Evolutionary conservation across 1,139 yeast genomes (phyloP).

Genomic region (Chernovozyma aurita): DNA sequence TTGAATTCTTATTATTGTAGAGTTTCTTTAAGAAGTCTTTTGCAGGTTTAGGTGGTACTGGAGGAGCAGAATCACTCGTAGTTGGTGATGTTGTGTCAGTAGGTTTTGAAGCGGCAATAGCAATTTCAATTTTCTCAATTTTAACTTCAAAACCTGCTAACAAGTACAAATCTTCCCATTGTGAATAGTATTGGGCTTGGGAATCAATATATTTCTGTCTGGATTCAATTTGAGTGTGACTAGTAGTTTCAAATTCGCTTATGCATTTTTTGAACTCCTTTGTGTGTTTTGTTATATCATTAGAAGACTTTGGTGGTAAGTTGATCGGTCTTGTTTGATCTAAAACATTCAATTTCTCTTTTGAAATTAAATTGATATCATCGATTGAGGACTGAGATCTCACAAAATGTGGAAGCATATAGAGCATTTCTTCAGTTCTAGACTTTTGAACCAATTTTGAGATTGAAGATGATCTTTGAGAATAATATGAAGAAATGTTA

Average conservation of each 20-base stretch:
- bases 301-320: constrained; percentile 37
- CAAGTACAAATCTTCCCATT: constrained; percentile 21
- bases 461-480: constrained; percentile 32
- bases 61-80: not conserved
- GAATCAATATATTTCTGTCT: constrained; percentile 19
- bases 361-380: constrained; percentile 37
- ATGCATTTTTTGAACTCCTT: constrained; percentile 34
- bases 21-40: constrained; percentile 18
- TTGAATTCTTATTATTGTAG: constrained; percentile 23
- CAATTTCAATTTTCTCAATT: not conserved
- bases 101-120: not conserved
- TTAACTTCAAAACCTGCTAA: constrained; percentile 3
- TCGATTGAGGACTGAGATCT: constrained; percentile 41
- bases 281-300: constrained; percentile 36
- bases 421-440: constrained; percentile 32
- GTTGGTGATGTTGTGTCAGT: not conserved
- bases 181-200: constrained; percentile 18
- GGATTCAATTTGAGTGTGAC: constrained; percentile 14
- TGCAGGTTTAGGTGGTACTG: not conserved
- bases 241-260: constrained; percentile 28
- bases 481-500: constrained; percentile 36
- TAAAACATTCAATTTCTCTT: constrained; percentile 33
- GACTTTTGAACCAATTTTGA: constrained; percentile 27
- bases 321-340: constrained; percentile 46
- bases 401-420: constrained; percentile 37